A percentile compares a stretch with the other conserved stretches of the same genome.
Evolutionary conservation across 2,329 filamentous ascomycete species (phyloP).

Genomic region (Talaromyces sp.): DNA sequence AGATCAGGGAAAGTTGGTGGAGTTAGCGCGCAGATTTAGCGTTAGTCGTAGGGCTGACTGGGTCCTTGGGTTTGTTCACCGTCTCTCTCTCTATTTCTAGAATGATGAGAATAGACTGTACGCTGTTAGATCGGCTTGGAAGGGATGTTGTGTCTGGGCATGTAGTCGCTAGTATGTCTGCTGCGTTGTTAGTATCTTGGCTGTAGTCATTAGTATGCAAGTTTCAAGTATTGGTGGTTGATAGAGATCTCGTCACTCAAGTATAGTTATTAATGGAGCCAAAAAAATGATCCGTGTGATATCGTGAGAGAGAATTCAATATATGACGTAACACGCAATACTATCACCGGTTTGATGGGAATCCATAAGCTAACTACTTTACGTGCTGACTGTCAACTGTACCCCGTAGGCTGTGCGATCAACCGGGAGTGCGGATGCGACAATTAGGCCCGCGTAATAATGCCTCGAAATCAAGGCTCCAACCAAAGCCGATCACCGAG

Average conservation of each 20-base stretch:
- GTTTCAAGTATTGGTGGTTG: too few relatives aligned
- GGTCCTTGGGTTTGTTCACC: slow-evolving; percentile 11
- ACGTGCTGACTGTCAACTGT: background rate
- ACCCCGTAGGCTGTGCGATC: background rate
- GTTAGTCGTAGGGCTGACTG: slow-evolving; percentile 17
- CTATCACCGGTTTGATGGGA: background rate
- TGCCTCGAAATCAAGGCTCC: background rate
- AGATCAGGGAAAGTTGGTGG: background rate
- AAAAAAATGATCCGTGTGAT: too few relatives aligned
- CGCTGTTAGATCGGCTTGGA: too few relatives aligned
- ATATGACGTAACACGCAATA: background rate
- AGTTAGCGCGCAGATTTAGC: background rate
- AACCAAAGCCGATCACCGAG: background rate
- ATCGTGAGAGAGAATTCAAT: background rate
- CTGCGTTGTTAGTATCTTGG: too few relatives aligned
- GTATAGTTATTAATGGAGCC: background rate
- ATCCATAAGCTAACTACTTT: background rate
- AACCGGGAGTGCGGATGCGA: background rate
- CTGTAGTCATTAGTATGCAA: too few relatives aligned
- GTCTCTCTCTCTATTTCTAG: background rate
- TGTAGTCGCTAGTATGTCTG: too few relatives aligned
- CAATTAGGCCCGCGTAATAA: background rate
- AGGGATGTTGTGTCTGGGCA: too few relatives aligned
- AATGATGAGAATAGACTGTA: too few relatives aligned
- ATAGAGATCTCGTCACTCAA: background rate